Conservation (phyloP, 164 flowering plant species). For the Saururus chinensis region DNA sequence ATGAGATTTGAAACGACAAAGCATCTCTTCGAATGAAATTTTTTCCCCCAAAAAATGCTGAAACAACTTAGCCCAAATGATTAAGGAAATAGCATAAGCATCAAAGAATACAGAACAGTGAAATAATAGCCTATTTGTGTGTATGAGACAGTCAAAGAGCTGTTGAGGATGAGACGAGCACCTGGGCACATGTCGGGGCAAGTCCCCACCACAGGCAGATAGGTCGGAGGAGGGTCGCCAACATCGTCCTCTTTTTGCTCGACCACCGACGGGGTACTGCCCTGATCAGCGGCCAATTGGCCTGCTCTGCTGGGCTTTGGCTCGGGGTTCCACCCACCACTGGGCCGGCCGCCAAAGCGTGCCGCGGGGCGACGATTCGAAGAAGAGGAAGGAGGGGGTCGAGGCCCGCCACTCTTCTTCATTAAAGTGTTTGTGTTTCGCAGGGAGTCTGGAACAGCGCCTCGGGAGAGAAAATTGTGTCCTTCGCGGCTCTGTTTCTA, state of each 20-base stretch:
- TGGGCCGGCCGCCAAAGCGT: background rate
- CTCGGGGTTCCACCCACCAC: background rate
- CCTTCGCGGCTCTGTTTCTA: no score
- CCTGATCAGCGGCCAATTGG: background rate
- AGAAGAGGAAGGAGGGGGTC: background rate
- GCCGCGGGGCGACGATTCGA: background rate
- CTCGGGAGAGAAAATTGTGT: no score
- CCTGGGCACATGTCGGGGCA: conserved; percentile 53
- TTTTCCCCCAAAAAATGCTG: no score
- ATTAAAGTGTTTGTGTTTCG: no score
- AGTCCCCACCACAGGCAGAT: conserved; percentile 23
- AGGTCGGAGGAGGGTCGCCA: background rate
- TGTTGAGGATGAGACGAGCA: conserved; percentile 1
- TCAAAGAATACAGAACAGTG: background rate
- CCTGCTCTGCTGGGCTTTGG: background rate
- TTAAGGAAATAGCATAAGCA: no score
- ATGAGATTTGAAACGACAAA: no score
- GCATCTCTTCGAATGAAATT: no score
- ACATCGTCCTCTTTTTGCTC: background rate
- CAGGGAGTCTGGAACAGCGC: no score
- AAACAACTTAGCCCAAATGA: no score
- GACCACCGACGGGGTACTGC: conserved; percentile 21
- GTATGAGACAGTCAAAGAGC: background rate
- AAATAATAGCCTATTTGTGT: background rate
- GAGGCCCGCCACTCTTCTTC: no score